These are phyloP conservation scores for Amanita phalloides DNA, from an alignment of 768 basidiomycete species.

Conservation along the genomic window DNA sequence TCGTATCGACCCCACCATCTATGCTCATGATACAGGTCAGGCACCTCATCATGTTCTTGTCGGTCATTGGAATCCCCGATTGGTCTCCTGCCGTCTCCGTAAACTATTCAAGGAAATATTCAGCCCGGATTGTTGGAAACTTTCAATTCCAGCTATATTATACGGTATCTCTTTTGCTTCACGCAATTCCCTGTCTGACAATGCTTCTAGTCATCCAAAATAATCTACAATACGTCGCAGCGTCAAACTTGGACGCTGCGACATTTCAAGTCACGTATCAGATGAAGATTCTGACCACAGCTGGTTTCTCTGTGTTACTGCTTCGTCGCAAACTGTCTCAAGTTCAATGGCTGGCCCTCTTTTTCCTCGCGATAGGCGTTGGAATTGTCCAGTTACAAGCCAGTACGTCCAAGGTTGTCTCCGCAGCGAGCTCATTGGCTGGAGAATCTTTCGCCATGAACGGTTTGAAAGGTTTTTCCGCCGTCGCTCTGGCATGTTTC, in stretches of 20 bases:
- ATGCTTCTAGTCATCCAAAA: conserved; percentile 71
- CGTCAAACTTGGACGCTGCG: conserved; percentile 86
- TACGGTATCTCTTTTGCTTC: conserved; percentile 41
- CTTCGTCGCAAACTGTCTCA: conserved; percentile 65
- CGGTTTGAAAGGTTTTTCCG: conserved; percentile 76
- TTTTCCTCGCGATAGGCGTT: conserved; percentile 82
- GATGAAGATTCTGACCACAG: conserved; percentile 95
- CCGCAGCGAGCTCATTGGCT: not conserved
- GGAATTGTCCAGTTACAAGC: conserved; percentile 83
- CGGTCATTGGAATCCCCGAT: conserved; percentile 20
- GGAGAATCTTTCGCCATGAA: conserved; percentile 52
- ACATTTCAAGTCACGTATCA: conserved; percentile 97
- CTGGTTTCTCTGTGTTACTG: conserved; percentile 76
- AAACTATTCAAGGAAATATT: conserved; percentile 62
- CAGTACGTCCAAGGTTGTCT: conserved; percentile 17
- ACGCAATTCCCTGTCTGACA: not conserved
- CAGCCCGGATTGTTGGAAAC: conserved; percentile 91
- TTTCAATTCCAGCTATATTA: conserved; percentile 93
- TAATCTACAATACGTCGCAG: conserved; percentile 91
- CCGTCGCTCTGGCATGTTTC: conserved; percentile 85
- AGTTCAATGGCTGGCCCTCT: conserved; percentile 76
- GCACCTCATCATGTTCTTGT: conserved; percentile 18
- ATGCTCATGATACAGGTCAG: conserved; percentile 17
- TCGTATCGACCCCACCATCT: conserved; percentile 34
- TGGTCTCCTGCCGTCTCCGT: conserved; percentile 35